Conservation (phyloP, 2,329 filamentous ascomycete genomes). For the Cytospora piceae region DNA sequence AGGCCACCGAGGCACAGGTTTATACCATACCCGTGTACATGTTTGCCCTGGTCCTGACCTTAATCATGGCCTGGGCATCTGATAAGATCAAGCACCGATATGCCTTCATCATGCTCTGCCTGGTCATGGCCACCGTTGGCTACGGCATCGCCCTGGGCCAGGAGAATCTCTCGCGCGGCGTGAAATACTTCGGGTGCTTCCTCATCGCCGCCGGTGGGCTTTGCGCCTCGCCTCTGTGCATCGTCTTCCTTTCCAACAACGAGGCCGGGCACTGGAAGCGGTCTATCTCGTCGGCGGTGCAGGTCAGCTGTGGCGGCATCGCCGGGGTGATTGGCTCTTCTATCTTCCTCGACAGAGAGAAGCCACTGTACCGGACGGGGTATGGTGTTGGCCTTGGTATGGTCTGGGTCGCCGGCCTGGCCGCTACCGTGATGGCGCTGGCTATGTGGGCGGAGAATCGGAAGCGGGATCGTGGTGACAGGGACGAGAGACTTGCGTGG, state of each 20-base stretch:
- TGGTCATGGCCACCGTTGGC: conserved; percentile 54
- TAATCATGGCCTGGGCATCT: conserved; percentile 47
- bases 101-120: conserved; percentile 56
- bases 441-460: conserved; percentile 42
- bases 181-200: conserved; percentile 59
- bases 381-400: conserved; percentile 52
- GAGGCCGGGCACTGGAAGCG: conserved; percentile 62
- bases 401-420: conserved; percentile 48
- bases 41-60: conserved; percentile 39
- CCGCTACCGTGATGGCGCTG: conserved; percentile 38
- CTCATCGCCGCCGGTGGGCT: conserved; percentile 58
- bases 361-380: conserved; percentile 53
- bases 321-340: conserved; percentile 56
- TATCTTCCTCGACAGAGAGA: conserved; percentile 52
- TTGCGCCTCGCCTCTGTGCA: conserved; percentile 56
- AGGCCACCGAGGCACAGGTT: conserved; percentile 41
- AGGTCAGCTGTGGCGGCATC: conserved; percentile 55
- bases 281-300: conserved; percentile 55
- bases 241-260: conserved; percentile 62
- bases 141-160: conserved; percentile 60
- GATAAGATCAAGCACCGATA: conserved; percentile 57
- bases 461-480: conserved; percentile 40
- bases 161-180: conserved; percentile 48
- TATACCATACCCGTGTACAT: conserved; percentile 44
- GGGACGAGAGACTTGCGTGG: conserved; percentile 37